Conservation (phyloP, 139 green algal species). For the Micractinium sp. region DNA sequence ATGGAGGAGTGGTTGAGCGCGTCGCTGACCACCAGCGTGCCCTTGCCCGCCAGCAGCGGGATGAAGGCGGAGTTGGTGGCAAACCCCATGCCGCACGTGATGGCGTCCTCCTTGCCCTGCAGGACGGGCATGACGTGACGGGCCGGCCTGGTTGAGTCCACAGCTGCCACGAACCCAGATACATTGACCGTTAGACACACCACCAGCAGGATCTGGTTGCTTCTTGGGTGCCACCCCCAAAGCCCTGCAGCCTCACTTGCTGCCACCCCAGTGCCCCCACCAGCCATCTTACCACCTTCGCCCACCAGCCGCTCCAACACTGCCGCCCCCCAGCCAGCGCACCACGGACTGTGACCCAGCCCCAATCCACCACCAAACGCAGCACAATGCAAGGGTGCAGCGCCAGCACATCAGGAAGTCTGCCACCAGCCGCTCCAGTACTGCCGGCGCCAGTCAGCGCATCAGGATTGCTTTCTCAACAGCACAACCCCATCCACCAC, state of each 20-base stretch:
- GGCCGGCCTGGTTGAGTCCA: too few species aligned
- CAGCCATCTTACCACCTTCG: background rate
- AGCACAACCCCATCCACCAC: too few species aligned
- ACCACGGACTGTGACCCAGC: background rate
- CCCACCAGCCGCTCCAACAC: conserved; percentile 72
- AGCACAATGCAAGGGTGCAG: background rate
- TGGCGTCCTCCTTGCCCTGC: conserved; percentile 80
- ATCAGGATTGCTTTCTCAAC: too few species aligned
- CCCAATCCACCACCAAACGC: background rate
- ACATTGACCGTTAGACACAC: too few species aligned
- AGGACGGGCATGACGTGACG: background rate
- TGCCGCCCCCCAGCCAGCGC: conserved; percentile 47
- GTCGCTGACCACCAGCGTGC: conserved; percentile 94
- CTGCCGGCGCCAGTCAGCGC: too few species aligned
- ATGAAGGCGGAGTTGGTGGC: conserved; percentile 96
- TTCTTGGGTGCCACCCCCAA: too few species aligned
- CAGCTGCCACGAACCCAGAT: too few species aligned
- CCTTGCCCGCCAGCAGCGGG: conserved; percentile 83
- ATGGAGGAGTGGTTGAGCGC: conserved; percentile 97
- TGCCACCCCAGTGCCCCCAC: too few species aligned
- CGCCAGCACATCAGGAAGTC: background rate
- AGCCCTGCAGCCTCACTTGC: too few species aligned
- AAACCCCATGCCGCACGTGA: conserved; percentile 99
- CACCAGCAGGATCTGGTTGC: too few species aligned
- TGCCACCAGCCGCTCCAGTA: too few species aligned